Evolutionary conservation across 192 early-diverging fungal species (phyloP), one percentile per base, ranked within the genome.

Genomic region (Umbelopsis sp.): DNA sequence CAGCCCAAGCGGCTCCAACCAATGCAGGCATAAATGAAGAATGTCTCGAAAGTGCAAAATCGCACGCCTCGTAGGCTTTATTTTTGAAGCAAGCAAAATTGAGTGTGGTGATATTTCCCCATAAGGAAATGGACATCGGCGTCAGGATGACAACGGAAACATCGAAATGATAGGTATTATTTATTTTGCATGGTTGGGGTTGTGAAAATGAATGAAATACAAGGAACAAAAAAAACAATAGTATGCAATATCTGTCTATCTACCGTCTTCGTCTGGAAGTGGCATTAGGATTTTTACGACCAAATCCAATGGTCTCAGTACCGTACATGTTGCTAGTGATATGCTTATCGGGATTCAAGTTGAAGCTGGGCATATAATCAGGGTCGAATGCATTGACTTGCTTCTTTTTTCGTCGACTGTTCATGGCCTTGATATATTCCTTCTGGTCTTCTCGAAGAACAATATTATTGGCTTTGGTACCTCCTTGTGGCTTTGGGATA

Each of bases 391-490:
- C 78, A 80, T 91, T 84, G 43, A 83, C 75, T 21, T 74, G 72
- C 69, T 81, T 81, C 75, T 89, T 85, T 43, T 84, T 84, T 62
- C 74, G 70, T 45, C 85, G 78, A 16, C 65, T 72, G 65, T 83
- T 79, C 34, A 86, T 71, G 1, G 90, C 92, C 59, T 87, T 79
- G 31, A 88, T 70, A 74, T 91, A 97, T 74, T 97, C 96, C 38
- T 88, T 88, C 71, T 99, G 95, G 77, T 98, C 96, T 74, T 96
- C 95, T 49, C 95, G 89, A 31, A 96, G 84, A 36, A 95, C 90
- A 59, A 98, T 80, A 56, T 97, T 85, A 16, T 85, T 87, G 65
- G 82, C 85, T 38, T 90, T 84, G 45, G 87, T 84, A 34, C 97
- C 96, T 29, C 93, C 92, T 71, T 92, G 90, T 7, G 94, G 89